Conservation (phyloP, 495 filamentous ascomycete species). For the Neurospora pannonica region DNA sequence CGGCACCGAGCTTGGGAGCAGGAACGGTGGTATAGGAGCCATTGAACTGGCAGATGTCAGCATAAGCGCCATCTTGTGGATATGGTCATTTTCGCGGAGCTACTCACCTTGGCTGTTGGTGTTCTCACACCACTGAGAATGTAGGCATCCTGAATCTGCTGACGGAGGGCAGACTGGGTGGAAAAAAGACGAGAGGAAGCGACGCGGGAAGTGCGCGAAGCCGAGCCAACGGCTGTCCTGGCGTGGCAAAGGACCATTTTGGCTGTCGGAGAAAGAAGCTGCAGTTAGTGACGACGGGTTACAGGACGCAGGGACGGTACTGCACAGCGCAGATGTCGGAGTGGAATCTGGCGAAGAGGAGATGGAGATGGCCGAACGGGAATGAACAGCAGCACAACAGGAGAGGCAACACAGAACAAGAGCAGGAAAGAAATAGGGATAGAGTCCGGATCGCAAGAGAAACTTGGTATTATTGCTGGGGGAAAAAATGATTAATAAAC, state of each 20-base stretch:
- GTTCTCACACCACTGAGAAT: slow-evolving; percentile 83
- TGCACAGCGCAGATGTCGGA: neutral
- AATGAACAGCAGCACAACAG: neutral
- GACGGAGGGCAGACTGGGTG: slow-evolving; percentile 43
- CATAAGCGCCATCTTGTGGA: neutral
- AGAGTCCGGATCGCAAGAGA: neutral
- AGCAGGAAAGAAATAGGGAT: neutral
- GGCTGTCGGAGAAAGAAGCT: neutral
- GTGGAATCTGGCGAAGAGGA: neutral
- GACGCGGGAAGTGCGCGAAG: neutral
- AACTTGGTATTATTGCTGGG: neutral
- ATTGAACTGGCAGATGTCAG: slow-evolving; percentile 62
- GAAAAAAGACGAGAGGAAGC: slow-evolving; percentile 54
- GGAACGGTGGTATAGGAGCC: slow-evolving; percentile 72
- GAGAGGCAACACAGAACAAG: neutral
- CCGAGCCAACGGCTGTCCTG: neutral
- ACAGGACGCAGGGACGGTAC: neutral
- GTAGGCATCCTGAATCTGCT: slow-evolving; percentile 80
- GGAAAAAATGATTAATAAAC: neutral
- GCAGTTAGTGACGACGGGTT: neutral
- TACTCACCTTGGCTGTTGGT: slow-evolving; percentile 69
- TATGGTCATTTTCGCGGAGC: neutral
- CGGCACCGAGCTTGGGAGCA: slow-evolving; percentile 76
- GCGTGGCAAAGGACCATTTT: neutral
- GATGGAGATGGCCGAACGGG: neutral